Base-by-base conservation (phyloP, 2,329 filamentous ascomycete genomes). In the Colletotrichum godetiae region DNA sequence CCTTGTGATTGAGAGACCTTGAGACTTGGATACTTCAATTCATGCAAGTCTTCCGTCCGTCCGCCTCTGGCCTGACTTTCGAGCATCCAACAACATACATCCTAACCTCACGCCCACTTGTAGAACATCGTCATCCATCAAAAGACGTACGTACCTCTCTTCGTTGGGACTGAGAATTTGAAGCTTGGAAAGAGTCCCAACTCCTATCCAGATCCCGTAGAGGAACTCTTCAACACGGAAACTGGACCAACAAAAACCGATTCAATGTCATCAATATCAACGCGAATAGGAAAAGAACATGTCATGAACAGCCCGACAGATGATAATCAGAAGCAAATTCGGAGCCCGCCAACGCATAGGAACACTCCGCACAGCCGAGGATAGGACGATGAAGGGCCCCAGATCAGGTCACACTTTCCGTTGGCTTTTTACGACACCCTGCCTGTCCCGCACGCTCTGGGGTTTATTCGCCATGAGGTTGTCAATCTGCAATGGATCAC, bases 401-500 rank as follows among this genome's bases (percentile, higher is more conserved):
- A 60, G 66, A 70, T 73, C 67, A 70, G 59, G 66, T 73, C 70
- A 73, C 70, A 70, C 42, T 57, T 64, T 49, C 56, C n/a, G 70
- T 62, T 73, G 66, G 46, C 60, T 60, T 63, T 68, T 29, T 22
- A 49, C 31, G 27, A 24, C 24, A 24, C 56, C 70, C 67, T 49
- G 53, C 67, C 71, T 49, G 56, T 66, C 67, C 37, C 42, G 42
- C 33, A 65, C 22, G 62, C 42, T 65, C 46, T 65, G 60, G 70
- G 67, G 60, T 60, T 65, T 52, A 19, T 27, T 35, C 22, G 46
- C 33, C 46, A 52, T 57, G 46, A 55, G 67, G 70, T 73, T 73
- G 67, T 71, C 56, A 73, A 73, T 71, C 67, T 65, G 67, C 67
- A 73, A 56, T 73, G 60, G 49, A 65, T 65, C 53, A 73, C 71